phyloP scores from a whole-genome alignment of 495 filamentous ascomycete species.

The Penicillium chermesinum region DNA sequence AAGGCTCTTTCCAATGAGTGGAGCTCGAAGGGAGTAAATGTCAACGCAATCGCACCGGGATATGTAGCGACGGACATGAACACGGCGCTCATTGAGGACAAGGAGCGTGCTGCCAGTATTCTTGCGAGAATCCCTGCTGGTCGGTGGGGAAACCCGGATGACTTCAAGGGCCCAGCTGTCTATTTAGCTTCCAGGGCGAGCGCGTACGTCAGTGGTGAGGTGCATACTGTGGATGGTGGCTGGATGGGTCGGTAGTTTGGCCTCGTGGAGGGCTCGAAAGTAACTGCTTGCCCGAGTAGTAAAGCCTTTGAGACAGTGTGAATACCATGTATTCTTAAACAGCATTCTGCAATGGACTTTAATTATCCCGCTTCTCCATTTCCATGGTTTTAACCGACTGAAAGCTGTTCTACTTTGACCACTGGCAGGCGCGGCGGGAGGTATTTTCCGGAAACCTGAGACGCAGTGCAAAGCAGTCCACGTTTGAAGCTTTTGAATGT shows the following conservation, averaged over 20 bases:
- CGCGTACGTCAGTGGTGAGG: conserved; percentile 75
- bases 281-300: too few relatives aligned
- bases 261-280: too few relatives aligned
- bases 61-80: conserved; percentile 91
- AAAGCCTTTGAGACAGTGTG: too few relatives aligned
- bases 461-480: too few relatives aligned
- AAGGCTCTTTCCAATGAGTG: conserved; percentile 81
- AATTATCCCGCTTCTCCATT: too few relatives aligned
- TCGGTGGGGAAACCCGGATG: conserved; percentile 50
- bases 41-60: conserved; percentile 67
- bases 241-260: conserved; percentile 73
- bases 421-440: too few relatives aligned
- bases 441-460: too few relatives aligned
- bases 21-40: conserved; percentile 64
- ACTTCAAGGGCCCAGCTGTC: conserved; percentile 36
- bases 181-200: conserved; percentile 51
- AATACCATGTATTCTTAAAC: too few relatives aligned
- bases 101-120: conserved; percentile 59
- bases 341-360: too few relatives aligned
- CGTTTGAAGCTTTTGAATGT: too few relatives aligned
- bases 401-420: too few relatives aligned
- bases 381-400: too few relatives aligned
- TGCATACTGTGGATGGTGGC: conserved; percentile 76
- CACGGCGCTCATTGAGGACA: conserved; percentile 63
- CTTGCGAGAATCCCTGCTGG: conserved; percentile 72